Conservation (phyloP, 2,329 filamentous ascomycete genomes). For the Botrytis byssoidea region DNA sequence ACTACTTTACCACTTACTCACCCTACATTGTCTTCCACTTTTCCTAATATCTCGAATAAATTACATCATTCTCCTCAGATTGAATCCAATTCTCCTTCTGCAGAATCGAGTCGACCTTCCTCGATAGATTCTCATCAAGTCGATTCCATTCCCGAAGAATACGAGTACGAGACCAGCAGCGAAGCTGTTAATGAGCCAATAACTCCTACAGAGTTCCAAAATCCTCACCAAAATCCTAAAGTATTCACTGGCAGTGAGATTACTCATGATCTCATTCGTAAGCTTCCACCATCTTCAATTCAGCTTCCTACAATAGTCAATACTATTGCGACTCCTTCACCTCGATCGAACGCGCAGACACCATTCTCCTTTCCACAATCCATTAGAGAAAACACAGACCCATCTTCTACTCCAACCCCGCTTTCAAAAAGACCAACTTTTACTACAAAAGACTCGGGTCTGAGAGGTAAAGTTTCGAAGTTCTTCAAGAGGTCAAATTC, state of each 20-base stretch:
- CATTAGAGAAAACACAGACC: neutral
- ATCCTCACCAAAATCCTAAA: conserved; percentile 53
- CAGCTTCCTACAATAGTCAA: conserved; percentile 29
- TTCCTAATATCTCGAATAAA: conserved; percentile 4
- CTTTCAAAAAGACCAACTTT: conserved; percentile 21
- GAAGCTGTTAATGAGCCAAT: conserved; percentile 60
- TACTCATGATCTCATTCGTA: conserved; percentile 16
- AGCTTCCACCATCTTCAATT: neutral
- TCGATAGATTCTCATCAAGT: conserved; percentile 41
- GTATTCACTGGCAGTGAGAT: conserved; percentile 22
- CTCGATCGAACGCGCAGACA: conserved; percentile 10
- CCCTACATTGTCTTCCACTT: conserved; percentile 11
- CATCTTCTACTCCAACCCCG: neutral
- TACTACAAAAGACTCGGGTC: conserved; percentile 20
- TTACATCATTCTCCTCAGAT: conserved; percentile 13
- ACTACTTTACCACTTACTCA: conserved; percentile 12
- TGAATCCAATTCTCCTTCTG: conserved; percentile 19
- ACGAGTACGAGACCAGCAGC: conserved; percentile 56
- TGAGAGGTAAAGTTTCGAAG: conserved; percentile 29
- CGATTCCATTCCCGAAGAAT: conserved; percentile 57
- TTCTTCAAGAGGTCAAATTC: conserved; percentile 30
- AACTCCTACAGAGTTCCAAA: conserved; percentile 58
- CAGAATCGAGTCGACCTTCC: conserved; percentile 26
- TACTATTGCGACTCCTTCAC: conserved; percentile 28
- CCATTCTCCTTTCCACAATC: conserved; percentile 12